phyloP scores from a whole-genome alignment of 768 basidiomycete genomes.

The Hygrocybe punicea region DNA sequence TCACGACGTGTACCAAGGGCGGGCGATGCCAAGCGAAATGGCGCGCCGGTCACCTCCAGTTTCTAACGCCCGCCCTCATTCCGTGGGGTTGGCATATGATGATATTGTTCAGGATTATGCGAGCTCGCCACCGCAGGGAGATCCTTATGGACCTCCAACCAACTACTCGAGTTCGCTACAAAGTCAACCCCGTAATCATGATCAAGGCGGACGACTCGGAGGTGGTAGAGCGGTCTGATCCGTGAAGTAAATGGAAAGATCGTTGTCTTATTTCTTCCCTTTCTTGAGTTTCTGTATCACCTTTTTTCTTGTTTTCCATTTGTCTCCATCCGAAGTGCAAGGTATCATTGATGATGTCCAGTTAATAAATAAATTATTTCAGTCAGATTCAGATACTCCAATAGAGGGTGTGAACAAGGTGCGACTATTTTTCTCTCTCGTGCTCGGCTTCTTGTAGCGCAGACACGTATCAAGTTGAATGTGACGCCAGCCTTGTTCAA shows the following conservation, averaged over 20 bases:
- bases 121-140: conserved; percentile 7
- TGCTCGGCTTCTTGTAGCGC: no score
- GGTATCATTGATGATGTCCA: neutral
- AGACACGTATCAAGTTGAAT: neutral
- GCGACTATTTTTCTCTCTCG: neutral
- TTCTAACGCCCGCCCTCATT: conserved; percentile 6
- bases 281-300: neutral
- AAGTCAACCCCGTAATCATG: neutral
- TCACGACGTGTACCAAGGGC: conserved; percentile 57
- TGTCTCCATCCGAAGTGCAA: neutral
- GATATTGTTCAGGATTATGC: conserved; percentile 17
- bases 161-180: neutral
- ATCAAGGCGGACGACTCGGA: neutral
- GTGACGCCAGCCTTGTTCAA: conserved; percentile 15
- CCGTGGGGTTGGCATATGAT: conserved; percentile 31
- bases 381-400: neutral
- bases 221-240: neutral
- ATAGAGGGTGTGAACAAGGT: neutral
- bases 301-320: neutral
- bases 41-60: conserved; percentile 21
- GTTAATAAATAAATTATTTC: neutral
- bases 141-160: neutral
- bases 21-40: conserved; percentile 35
- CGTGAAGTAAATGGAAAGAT: neutral
- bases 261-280: neutral